phyloP scores from a whole-genome alignment of 2,329 filamentous ascomycete genomes.

The Diaporthe vexans region DNA sequence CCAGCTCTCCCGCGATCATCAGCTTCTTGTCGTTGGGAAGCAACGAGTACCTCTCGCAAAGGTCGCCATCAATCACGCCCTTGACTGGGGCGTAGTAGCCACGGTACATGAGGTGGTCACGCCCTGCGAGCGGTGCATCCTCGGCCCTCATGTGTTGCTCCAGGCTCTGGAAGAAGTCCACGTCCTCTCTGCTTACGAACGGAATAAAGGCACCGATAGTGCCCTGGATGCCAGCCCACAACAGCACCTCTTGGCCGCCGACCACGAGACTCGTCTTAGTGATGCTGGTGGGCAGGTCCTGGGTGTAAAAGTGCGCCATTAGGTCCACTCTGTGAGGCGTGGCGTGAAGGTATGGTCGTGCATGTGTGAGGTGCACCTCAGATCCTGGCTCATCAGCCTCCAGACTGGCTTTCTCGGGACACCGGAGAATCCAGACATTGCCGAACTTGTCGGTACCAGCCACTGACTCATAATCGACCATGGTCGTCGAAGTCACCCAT shows the following conservation, averaged over 20 bases:
- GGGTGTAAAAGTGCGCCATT: constrained; percentile 89
- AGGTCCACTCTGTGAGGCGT: constrained; percentile 87
- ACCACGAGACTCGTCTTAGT: constrained; percentile 91
- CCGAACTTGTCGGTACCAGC: constrained; percentile 98
- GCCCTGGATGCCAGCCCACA: constrained; percentile 96
- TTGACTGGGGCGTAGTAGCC: constrained; percentile 98
- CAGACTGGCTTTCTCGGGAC: constrained; percentile 86
- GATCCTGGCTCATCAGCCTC: constrained; percentile 94
- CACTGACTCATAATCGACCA: constrained; percentile 97
- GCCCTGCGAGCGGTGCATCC: constrained; percentile 88
- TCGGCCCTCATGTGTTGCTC: constrained; percentile 90
- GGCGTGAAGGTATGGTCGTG: constrained; percentile 90
- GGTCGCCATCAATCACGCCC: constrained; percentile 95
- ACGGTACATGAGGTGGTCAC: constrained; percentile 96
- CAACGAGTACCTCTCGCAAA: constrained; percentile 91
- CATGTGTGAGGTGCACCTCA: constrained; percentile 91
- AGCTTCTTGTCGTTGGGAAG: constrained; percentile 91
- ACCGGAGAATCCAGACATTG: constrained; percentile 93
- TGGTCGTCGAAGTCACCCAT: constrained; percentile 91
- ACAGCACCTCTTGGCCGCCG: constrained; percentile 89
- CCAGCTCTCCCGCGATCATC: constrained; percentile 93
- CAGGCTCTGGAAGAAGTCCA: constrained; percentile 96
- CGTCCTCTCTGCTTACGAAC: constrained; percentile 91
- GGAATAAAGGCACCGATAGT: constrained; percentile 95
- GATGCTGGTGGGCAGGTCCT: constrained; percentile 93